Percentiles rank a stretch among this genome's conserved stretches.
phyloP scores from a whole-genome alignment of 1,284 basidiomycete species.

The Sporisorium reilianum region DNA sequence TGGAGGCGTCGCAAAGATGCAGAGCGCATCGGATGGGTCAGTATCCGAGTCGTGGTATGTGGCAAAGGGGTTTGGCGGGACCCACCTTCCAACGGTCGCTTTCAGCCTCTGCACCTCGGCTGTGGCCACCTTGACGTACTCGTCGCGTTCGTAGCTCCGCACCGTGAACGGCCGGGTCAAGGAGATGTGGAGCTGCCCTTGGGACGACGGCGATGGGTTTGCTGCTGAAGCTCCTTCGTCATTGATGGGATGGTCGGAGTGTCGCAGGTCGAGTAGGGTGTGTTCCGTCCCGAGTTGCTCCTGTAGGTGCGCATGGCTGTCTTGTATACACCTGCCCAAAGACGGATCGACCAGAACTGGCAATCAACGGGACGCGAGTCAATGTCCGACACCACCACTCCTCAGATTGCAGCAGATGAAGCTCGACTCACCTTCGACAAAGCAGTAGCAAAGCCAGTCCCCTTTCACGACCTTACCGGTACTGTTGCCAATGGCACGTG shows the following conservation, averaged over 20 bases:
- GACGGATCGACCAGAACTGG: conserved; percentile 13
- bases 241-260: not conserved
- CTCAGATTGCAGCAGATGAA: too few relatives aligned
- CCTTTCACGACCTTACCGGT: conserved; percentile 19
- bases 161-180: conserved; percentile 53
- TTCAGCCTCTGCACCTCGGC: conserved; percentile 10
- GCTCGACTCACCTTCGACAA: conserved; percentile 38
- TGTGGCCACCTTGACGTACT: conserved; percentile 28
- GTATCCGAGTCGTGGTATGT: not conserved
- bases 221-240: not conserved
- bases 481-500: too few relatives aligned
- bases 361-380: not conserved
- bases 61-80: not conserved
- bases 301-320: conserved; percentile 10
- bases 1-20: conserved; percentile 4
- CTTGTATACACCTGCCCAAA: conserved; percentile 10
- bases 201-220: not conserved
- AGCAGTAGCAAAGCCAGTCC: conserved; percentile 56
- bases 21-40: not conserved
- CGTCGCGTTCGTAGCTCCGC: conserved; percentile 40
- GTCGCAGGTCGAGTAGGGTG: conserved; percentile 9
- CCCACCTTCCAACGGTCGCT: conserved; percentile 13
- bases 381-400: not conserved
- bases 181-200: conserved; percentile 40
- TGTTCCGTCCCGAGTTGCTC: conserved; percentile 13